Evolutionary conservation across 768 basidiomycete species (phyloP).

Genomic region (Lactarius deliciosus): DNA sequence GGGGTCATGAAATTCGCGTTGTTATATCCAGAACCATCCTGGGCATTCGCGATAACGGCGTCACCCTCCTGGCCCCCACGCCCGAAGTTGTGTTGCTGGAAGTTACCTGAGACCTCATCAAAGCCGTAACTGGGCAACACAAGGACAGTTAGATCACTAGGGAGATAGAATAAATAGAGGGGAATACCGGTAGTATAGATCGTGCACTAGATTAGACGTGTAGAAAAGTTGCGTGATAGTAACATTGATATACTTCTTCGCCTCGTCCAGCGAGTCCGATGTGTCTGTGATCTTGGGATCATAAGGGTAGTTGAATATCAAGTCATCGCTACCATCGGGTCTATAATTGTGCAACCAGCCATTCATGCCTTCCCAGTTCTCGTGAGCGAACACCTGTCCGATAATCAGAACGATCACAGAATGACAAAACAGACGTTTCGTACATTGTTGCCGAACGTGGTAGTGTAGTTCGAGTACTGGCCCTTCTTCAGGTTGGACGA

Average conservation of each 20-base stretch:
- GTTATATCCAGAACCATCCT: slow-evolving; percentile 92
- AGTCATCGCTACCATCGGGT: slow-evolving; percentile 58
- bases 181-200: slow-evolving; percentile 68
- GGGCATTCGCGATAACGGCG: slow-evolving; percentile 91
- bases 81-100: slow-evolving; percentile 97
- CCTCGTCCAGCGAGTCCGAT: slow-evolving; percentile 62
- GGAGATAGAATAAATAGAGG: neutral
- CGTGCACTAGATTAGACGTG: slow-evolving; percentile 77
- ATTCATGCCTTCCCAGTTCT: slow-evolving; percentile 83
- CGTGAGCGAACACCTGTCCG: slow-evolving; percentile 82
- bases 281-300: slow-evolving; percentile 58
- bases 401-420: neutral
- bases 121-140: slow-evolving; percentile 71
- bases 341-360: slow-evolving; percentile 72
- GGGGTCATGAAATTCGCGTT: slow-evolving; percentile 92
- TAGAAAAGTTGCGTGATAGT: slow-evolving; percentile 90
- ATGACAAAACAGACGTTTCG: slow-evolving; percentile 24
- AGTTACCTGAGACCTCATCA: slow-evolving; percentile 89
- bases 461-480: slow-evolving; percentile 57
- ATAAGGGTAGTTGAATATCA: slow-evolving; percentile 74
- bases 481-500: slow-evolving; percentile 31
- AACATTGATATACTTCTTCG: slow-evolving; percentile 80
- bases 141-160: slow-evolving; percentile 8
- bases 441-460: slow-evolving; percentile 87
- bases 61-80: slow-evolving; percentile 85